Conservation (phyloP, 257 asterid species). For the Penstemon barbatus region DNA sequence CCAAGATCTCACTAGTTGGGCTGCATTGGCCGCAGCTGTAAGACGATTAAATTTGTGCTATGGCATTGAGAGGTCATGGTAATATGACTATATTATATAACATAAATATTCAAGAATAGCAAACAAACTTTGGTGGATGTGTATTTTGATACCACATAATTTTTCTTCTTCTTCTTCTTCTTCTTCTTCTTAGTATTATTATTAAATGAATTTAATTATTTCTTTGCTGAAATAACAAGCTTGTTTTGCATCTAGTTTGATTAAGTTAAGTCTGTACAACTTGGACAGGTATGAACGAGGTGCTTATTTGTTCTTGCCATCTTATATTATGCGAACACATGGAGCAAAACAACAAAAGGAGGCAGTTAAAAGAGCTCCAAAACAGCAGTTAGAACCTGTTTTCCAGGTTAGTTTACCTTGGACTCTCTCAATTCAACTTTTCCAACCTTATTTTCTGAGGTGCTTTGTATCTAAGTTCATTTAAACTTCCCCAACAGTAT, state of each 20-base stretch:
- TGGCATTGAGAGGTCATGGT: no score
- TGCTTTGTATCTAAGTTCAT: constrained; percentile 12
- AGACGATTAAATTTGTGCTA: no score
- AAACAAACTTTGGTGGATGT: not conserved
- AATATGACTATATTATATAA: not conserved
- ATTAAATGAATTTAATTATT: no score
- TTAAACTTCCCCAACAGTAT: not conserved
- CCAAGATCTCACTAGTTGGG: no score
- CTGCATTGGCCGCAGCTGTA: no score
- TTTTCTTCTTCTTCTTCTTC: constrained; percentile 6
- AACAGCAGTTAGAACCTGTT: constrained; percentile 64
- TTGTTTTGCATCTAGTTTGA: not conserved
- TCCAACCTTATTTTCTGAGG: not conserved
- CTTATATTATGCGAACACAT: constrained; percentile 96
- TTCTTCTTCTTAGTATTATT: not conserved
- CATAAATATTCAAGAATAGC: not conserved
- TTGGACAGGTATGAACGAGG: constrained; percentile 78
- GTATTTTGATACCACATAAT: not conserved
- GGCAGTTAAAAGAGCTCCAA: constrained; percentile 72
- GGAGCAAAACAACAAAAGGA: constrained; percentile 93
- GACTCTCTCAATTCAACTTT: not conserved
- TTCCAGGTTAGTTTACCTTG: constrained; percentile 57
- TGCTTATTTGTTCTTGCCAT: constrained; percentile 89
- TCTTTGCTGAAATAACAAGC: not conserved
- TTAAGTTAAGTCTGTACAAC: constrained; percentile 19